Conservation (phyloP, 306 rosid species). For the Vigna radiata region DNA sequence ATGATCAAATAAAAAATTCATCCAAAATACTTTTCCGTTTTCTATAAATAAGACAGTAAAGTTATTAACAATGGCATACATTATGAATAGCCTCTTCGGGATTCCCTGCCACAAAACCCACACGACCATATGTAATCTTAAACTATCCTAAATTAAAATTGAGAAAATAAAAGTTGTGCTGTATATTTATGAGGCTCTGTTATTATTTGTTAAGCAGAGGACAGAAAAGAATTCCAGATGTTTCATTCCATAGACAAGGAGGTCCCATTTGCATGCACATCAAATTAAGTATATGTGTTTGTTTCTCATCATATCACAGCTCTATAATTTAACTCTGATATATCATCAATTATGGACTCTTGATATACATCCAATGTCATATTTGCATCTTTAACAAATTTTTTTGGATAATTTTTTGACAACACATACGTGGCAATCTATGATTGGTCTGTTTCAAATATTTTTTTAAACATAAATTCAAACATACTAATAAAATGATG, state of each 20-base stretch:
- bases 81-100: no score
- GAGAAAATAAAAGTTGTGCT: not conserved
- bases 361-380: slow-evolving; percentile 23
- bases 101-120: no score
- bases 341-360: slow-evolving; percentile 34
- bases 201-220: slow-evolving; percentile 37
- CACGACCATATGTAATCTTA: not conserved
- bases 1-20: no score
- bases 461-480: no score
- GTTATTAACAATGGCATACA: no score
- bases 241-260: slow-evolving; percentile 35
- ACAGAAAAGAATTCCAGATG: slow-evolving; percentile 29
- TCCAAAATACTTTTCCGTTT: no score
- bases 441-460: no score
- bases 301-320: slow-evolving; percentile 17
- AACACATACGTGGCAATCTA: no score
- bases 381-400: no score
- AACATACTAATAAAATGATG: no score
- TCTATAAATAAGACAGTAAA: no score
- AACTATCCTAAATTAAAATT: slow-evolving; percentile 13
- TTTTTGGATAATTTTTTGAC: no score
- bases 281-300: slow-evolving; percentile 37
- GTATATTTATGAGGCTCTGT: slow-evolving; percentile 37
- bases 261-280: slow-evolving; percentile 47
- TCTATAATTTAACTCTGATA: slow-evolving; percentile 18